Evolutionary conservation across 2,329 filamentous ascomycete species (phyloP).

Genomic region (Mycosphaerella sp.): DNA sequence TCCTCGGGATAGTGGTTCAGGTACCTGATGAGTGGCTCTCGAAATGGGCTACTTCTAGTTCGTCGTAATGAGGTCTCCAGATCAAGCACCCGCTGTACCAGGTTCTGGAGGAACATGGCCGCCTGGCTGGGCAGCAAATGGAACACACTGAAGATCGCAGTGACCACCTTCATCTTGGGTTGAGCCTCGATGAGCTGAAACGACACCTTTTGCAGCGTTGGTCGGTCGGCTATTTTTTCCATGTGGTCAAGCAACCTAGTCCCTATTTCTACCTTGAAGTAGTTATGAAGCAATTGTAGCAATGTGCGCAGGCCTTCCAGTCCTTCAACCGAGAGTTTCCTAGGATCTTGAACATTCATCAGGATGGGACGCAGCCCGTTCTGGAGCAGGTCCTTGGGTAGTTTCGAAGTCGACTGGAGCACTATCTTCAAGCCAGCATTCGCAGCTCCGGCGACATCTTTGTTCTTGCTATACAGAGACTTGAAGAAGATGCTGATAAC

Average conservation of each 20-base stretch:
- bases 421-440: conserved; percentile 86
- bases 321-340: conserved; percentile 79
- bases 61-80: conserved; percentile 78
- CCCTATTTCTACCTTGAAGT: conserved; percentile 99
- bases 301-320: conserved; percentile 86
- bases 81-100: conserved; percentile 85
- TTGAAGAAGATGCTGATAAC: conserved; percentile 98
- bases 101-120: conserved; percentile 79
- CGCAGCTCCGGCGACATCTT: conserved; percentile 86
- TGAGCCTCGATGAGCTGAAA: conserved; percentile 95
- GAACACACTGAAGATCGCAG: conserved; percentile 93
- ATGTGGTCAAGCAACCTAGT: conserved; percentile 88
- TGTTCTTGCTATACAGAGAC: conserved; percentile 86
- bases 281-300: conserved; percentile 86
- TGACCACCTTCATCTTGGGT: conserved; percentile 86
- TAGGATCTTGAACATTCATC: conserved; percentile 89
- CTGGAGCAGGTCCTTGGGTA: conserved; percentile 92
- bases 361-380: conserved; percentile 91
- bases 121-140: conserved; percentile 89
- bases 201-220: conserved; percentile 76
- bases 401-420: conserved; percentile 77
- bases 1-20: conserved; percentile 89
- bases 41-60: conserved; percentile 86
- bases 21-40: conserved; percentile 83
- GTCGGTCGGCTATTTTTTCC: conserved; percentile 77